Evolutionary conservation across 2,329 filamentous ascomycete species (phyloP).

Genomic region (Fusarium pininemorale): DNA sequence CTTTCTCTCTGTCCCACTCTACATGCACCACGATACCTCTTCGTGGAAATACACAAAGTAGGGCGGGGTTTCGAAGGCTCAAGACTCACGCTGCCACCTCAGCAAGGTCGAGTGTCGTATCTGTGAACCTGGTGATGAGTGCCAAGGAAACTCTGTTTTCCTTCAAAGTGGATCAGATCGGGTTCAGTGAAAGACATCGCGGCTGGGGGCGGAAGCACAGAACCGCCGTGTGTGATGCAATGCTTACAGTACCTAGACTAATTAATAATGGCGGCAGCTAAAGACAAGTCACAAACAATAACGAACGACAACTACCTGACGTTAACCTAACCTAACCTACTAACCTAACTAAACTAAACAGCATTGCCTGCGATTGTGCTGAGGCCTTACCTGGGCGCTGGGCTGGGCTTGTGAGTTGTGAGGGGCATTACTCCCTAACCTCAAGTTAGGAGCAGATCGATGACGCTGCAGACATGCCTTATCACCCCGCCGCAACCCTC

Average conservation of each 20-base stretch:
- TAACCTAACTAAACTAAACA: not conserved
- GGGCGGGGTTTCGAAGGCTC: not conserved
- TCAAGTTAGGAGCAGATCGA: slow-evolving; percentile 15
- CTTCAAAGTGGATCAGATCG: not conserved
- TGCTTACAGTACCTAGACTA: not conserved
- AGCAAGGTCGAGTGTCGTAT: slow-evolving; percentile 1
- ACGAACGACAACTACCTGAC: not conserved
- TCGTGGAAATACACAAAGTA: slow-evolving; percentile 10
- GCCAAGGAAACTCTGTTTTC: slow-evolving; percentile 21
- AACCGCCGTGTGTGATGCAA: slow-evolving; percentile 20
- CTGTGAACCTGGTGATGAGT: not conserved
- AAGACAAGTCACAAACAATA: not conserved
- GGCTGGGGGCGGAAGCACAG: not conserved
- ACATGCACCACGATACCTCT: not conserved
- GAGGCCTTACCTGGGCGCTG: not conserved
- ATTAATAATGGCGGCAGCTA: slow-evolving; percentile 2
- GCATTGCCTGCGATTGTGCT: not conserved
- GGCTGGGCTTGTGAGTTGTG: not conserved
- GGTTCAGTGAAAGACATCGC: not conserved
- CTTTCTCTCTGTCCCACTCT: not conserved
- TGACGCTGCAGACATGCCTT: slow-evolving; percentile 33
- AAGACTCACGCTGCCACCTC: not conserved
- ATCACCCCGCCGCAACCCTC: slow-evolving; percentile 21
- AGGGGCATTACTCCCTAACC: slow-evolving; percentile 6
- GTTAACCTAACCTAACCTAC: not conserved